These are phyloP conservation scores for Penicillium coprophilum DNA, from an alignment of 495 filamentous ascomycete species.

Conservation along the genomic window DNA sequence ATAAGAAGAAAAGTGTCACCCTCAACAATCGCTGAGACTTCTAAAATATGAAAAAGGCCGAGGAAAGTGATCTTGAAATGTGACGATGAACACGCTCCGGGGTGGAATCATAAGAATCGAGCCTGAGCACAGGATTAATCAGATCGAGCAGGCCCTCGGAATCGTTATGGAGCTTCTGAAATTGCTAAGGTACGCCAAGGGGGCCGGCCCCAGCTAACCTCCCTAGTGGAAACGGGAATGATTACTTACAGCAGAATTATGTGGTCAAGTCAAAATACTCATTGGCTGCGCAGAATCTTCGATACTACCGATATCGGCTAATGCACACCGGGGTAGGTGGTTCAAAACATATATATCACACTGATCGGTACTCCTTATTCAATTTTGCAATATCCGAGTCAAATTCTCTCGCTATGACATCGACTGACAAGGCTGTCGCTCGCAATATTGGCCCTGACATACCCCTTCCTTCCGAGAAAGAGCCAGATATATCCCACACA, in stretches of 20 bases:
- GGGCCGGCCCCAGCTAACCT: neutral
- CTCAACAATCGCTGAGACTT: too few species aligned
- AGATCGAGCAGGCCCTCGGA: neutral
- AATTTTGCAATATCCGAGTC: too few species aligned
- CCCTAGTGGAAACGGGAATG: neutral
- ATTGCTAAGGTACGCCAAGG: neutral
- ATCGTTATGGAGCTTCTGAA: neutral
- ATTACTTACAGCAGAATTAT: neutral
- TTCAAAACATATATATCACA: neutral
- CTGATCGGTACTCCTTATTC: neutral
- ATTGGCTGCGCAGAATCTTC: neutral
- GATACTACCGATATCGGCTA: conserved; percentile 1
- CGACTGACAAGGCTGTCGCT: neutral
- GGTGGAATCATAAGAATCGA: neutral
- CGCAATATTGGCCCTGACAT: neutral
- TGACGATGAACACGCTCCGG: neutral
- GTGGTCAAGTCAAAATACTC: neutral
- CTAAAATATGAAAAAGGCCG: neutral
- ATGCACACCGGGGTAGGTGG: neutral
- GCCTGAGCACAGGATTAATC: neutral
- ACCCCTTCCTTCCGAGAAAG: neutral
- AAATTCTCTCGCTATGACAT: neutral
- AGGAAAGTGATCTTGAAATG: neutral
- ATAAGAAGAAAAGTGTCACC: neutral
- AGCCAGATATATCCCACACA: neutral